A percentile compares a stretch with the other conserved stretches of the same genome.
Evolutionary conservation across 2,329 filamentous ascomycete species (phyloP).

Genomic region (Fusarium gaditjirri): DNA sequence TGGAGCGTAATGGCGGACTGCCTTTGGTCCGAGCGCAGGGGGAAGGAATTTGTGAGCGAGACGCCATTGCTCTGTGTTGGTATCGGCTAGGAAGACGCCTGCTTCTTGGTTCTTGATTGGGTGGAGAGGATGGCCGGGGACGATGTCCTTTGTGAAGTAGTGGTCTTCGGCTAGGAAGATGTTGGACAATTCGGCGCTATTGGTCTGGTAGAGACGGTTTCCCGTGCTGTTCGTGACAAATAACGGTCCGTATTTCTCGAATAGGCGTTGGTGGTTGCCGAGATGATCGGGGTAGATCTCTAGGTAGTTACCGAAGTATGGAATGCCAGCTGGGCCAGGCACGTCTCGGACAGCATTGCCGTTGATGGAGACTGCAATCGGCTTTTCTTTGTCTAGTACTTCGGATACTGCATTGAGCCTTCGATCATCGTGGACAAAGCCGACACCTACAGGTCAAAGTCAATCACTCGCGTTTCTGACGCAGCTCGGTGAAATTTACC

Average conservation of each 20-base stretch:
- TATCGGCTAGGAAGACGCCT: slow-evolving; percentile 61
- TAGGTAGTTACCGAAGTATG: slow-evolving; percentile 63
- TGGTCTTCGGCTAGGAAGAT: slow-evolving; percentile 60
- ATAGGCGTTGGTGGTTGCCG: slow-evolving; percentile 65
- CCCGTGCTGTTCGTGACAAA: slow-evolving; percentile 65
- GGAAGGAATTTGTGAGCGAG: slow-evolving; percentile 70
- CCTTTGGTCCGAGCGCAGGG: slow-evolving; percentile 67
- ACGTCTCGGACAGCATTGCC: slow-evolving; percentile 59
- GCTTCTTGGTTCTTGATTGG: slow-evolving; percentile 55
- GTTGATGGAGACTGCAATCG: slow-evolving; percentile 59
- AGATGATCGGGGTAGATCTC: slow-evolving; percentile 68
- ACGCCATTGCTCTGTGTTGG: slow-evolving; percentile 60
- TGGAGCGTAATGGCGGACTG: slow-evolving; percentile 68
- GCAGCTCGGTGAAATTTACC: slow-evolving; percentile 36
- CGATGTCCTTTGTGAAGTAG: slow-evolving; percentile 64
- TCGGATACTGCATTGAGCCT: slow-evolving; percentile 47
- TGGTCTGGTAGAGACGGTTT: slow-evolving; percentile 59
- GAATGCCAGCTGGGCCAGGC: slow-evolving; percentile 60
- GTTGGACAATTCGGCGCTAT: slow-evolving; percentile 57
- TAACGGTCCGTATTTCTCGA: slow-evolving; percentile 62
- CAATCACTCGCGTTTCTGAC: accelerated
- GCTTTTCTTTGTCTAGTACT: slow-evolving; percentile 45
- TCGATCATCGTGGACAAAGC: slow-evolving; percentile 47
- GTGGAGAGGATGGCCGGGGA: slow-evolving; percentile 59
- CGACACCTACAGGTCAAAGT: slow-evolving; percentile 46